phyloP scores from a whole-genome alignment of 2,329 filamentous ascomycete genomes.

The Ambrosiella cleistominuta region DNA sequence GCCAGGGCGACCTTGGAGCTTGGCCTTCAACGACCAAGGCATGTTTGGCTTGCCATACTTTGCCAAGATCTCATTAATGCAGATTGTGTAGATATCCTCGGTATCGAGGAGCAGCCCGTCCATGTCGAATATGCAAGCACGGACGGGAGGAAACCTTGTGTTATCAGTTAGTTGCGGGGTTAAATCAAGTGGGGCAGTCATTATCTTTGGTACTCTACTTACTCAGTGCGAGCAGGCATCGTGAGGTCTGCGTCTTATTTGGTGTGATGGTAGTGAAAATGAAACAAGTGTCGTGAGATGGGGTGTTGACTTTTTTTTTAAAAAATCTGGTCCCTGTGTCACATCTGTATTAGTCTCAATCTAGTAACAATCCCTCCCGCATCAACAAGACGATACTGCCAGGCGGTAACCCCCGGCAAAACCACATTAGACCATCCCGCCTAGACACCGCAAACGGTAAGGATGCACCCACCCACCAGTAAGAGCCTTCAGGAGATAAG shows the following conservation, averaged over 20 bases:
- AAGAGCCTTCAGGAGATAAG: no score
- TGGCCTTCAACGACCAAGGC: slow-evolving; percentile 91
- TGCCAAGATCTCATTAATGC: slow-evolving; percentile 65
- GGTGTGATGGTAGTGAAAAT: neutral
- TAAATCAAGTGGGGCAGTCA: neutral
- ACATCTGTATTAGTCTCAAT: neutral
- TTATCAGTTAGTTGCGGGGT: neutral
- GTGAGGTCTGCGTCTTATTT: neutral
- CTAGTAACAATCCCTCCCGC: neutral
- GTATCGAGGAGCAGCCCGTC: slow-evolving; percentile 89
- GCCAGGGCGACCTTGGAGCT: slow-evolving; percentile 47
- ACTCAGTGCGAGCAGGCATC: slow-evolving; percentile 31
- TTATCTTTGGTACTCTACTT: slow-evolving; percentile 16
- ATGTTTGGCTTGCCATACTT: slow-evolving; percentile 56
- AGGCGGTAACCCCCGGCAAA: neutral
- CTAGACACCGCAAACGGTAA: neutral
- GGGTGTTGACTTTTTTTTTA: neutral
- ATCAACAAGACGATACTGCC: neutral
- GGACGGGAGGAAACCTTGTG: slow-evolving; percentile 54
- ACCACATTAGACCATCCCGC: neutral
- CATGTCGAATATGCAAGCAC: slow-evolving; percentile 97
- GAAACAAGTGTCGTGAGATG: neutral
- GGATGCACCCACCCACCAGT: no score
- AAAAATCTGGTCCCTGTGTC: neutral
- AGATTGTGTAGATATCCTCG: slow-evolving; percentile 73